Evolutionary conservation across 2,329 filamentous ascomycete species (phyloP).

Genomic region (Aspergillus pseudoterreus): DNA sequence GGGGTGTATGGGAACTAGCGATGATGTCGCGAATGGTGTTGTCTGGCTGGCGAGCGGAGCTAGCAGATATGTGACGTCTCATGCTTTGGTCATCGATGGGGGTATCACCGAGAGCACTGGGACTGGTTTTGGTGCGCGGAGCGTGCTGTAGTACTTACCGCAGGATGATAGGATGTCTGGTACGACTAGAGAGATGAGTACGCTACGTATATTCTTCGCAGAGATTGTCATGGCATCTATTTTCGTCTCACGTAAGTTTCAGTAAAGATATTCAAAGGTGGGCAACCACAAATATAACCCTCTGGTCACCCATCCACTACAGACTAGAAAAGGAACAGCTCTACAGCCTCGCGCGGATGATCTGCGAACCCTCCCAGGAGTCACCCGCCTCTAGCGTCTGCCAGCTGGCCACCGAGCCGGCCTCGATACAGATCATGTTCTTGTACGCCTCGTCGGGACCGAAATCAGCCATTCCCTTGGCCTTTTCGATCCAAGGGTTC

Average conservation of each 20-base stretch:
- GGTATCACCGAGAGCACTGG: not conserved
- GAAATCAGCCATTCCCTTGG: slow-evolving; percentile 79
- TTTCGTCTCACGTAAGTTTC: not conserved
- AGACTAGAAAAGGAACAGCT: slow-evolving; percentile 10
- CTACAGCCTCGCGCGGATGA: slow-evolving; percentile 45
- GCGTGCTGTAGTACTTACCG: too few relatives aligned
- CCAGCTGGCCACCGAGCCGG: slow-evolving; percentile 78
- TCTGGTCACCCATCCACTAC: not conserved
- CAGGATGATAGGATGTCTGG: too few relatives aligned
- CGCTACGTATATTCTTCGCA: too few relatives aligned
- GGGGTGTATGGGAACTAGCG: not conserved
- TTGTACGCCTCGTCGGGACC: slow-evolving; percentile 84
- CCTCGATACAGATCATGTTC: slow-evolving; percentile 92
- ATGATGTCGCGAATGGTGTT: not conserved
- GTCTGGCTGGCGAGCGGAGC: not conserved
- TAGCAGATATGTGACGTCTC: not conserved
- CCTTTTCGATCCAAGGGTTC: slow-evolving; percentile 93
- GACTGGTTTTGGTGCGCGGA: not conserved
- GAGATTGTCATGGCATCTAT: not conserved
- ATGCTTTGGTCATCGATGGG: not conserved
- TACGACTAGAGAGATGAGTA: too few relatives aligned
- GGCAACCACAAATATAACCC: slow-evolving; percentile 35
- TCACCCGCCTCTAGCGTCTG: slow-evolving; percentile 78
- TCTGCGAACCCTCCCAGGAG: slow-evolving; percentile 62
- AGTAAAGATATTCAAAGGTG: not conserved